Evolutionary conservation across 208 protist genomes (phyloP), one percentile per base, ranked within the genome.

Genomic region (Trypanosoma mega): DNA sequence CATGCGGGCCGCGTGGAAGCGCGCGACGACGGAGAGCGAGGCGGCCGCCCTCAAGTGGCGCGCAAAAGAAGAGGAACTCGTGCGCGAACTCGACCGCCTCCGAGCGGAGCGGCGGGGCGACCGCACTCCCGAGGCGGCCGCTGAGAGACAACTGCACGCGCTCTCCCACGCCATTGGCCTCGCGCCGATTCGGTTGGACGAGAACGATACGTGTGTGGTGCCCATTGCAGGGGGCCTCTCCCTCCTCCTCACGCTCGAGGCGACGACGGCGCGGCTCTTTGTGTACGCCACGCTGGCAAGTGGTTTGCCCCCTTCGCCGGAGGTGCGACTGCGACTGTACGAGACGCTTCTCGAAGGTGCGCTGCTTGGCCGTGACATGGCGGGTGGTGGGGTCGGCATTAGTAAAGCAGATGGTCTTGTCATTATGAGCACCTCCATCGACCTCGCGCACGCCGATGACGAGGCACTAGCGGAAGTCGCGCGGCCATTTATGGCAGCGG

Each of bases 311-410:
- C 26, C 55, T 14, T 48, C 56, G 8, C 31, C 68, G 7, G 52
- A 31, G 4, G 20, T 45, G 16, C 56, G 74, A 27, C 46, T 92
- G 46, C 34, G 48, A 50, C 62, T 96, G 27, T 96, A 90, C 69
- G 82, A 92, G 49, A 45, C 53, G 46, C 67, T 94, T 1, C 59
- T 96, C 23, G 66, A 93, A 41, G 87, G 85, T 9, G 75, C 87
- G 27, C 53, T 94, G 12, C 76, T 96, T 0, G 85, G 90, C 2
- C 75, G 80, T 41, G 85, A 90, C 30, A 93, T 85, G 71, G 79
- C 87, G 3, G 87, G 87, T 7, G 84, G 78, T 2, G 78, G 78
- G 4, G 81, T 93, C 3, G 85, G 90, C 2, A 54, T 96, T 21
- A 87, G 81, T 52, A 50, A 44, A 21, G 68, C 82, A 53, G 77